A percentile compares a stretch with the other conserved stretches of the same genome.
Conservation (phyloP, 1,284 basidiomycete genomes). For the Meira miltonrushii region DNA sequence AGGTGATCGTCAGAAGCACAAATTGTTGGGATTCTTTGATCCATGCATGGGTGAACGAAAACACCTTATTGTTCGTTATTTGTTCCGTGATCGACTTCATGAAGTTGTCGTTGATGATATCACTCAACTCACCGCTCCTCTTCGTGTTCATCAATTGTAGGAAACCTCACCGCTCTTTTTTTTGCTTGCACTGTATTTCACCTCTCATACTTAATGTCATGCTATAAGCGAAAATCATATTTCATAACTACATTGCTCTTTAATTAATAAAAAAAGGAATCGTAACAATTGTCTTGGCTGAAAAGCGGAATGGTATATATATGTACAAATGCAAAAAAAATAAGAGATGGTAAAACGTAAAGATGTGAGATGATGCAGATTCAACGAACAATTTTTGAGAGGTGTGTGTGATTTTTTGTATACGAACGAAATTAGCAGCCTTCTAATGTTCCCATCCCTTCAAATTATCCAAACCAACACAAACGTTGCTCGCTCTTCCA, state of each 20-base stretch:
- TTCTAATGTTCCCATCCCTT: background rate
- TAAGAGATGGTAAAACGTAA: background rate
- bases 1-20: conserved; percentile 64
- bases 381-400: too few species aligned
- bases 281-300: background rate
- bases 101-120: conserved; percentile 62
- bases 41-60: conserved; percentile 66
- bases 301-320: background rate
- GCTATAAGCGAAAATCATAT: background rate
- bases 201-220: background rate
- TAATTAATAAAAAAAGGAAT: background rate
- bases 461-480: background rate
- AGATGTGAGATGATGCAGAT: background rate
- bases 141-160: conserved; percentile 9
- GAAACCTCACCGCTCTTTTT: too few species aligned
- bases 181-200: background rate
- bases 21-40: conserved; percentile 70
- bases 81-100: conserved; percentile 68
- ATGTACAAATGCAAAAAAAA: background rate
- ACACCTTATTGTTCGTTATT: conserved; percentile 67
- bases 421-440: background rate
- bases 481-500: conserved; percentile 5
- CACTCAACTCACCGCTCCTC: conserved; percentile 14
- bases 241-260: background rate
- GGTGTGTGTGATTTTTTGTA: too few species aligned